phyloP scores from a whole-genome alignment of 2,329 filamentous ascomycete genomes.

The Macroventuria anomochaeta region DNA sequence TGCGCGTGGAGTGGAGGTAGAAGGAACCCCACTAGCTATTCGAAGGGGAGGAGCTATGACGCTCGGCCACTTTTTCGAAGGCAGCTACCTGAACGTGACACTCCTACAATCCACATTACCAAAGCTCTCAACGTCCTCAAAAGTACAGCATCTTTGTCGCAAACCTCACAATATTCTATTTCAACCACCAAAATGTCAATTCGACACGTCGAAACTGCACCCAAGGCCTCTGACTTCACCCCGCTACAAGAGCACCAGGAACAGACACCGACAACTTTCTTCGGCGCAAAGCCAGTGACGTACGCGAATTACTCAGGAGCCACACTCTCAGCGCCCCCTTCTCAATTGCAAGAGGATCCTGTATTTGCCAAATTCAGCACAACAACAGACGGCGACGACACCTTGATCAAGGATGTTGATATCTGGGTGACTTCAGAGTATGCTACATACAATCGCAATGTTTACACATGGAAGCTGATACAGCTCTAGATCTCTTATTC shows the following conservation, averaged over 20 bases:
- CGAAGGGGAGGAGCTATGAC: constrained; percentile 26
- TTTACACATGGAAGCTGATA: constrained; percentile 2
- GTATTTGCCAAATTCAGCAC: constrained; percentile 53
- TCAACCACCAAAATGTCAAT: constrained; percentile 40
- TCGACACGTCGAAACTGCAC: constrained; percentile 63
- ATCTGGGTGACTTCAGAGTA: constrained; percentile 58
- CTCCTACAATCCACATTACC: background rate
- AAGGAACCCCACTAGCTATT: constrained; percentile 10
- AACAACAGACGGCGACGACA: constrained; percentile 33
- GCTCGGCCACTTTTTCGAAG: constrained; percentile 32
- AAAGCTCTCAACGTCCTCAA: background rate
- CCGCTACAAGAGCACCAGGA: constrained; percentile 72
- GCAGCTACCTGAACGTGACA: constrained; percentile 14
- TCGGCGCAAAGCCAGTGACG: constrained; percentile 72
- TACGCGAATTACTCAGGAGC: constrained; percentile 66
- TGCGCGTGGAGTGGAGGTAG: constrained; percentile 7
- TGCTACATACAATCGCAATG: background rate
- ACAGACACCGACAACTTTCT: constrained; percentile 75
- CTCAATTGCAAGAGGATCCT: constrained; percentile 60
- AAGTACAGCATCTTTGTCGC: background rate
- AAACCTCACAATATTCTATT: background rate
- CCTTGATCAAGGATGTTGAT: constrained; percentile 49
- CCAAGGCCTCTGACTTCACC: constrained; percentile 66
- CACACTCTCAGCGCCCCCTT: constrained; percentile 64
- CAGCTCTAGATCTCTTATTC: constrained; percentile 59